Percentiles rank a stretch among this genome's conserved stretches.
These are phyloP conservation scores for Coniferiporia weirii DNA, from an alignment of 1,284 basidiomycete species.

Conservation along the genomic window DNA sequence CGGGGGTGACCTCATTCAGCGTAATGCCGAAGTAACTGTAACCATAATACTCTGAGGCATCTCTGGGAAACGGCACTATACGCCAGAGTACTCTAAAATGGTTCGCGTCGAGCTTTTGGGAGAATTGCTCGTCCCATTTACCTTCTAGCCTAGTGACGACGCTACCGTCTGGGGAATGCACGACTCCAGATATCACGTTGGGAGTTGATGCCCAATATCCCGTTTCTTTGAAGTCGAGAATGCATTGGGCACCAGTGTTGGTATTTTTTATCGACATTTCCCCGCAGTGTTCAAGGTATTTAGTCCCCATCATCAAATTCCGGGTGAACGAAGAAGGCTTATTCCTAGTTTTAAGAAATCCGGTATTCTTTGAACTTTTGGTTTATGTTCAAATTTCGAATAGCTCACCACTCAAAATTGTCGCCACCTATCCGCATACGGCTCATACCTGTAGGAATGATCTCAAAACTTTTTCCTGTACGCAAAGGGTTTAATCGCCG, in stretches of 20 bases:
- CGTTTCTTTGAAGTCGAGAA: constrained; percentile 79
- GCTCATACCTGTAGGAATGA: constrained; percentile 71
- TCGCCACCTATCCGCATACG: constrained; percentile 61
- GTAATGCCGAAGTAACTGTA: constrained; percentile 78
- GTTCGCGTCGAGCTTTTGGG: constrained; percentile 59
- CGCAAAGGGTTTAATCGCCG: constrained; percentile 20
- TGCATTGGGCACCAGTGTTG: constrained; percentile 49
- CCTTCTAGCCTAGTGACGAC: constrained; percentile 62
- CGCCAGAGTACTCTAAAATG: constrained; percentile 76
- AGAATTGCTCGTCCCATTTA: constrained; percentile 78
- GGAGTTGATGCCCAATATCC: constrained; percentile 72
- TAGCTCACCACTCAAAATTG: constrained; percentile 59
- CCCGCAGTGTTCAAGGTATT: constrained; percentile 81
- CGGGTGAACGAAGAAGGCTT: constrained; percentile 86
- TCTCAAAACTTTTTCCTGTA: constrained; percentile 77
- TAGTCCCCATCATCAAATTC: constrained; percentile 85
- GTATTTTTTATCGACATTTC: constrained; percentile 69
- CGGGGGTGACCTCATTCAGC: constrained; percentile 75
- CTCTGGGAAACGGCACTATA: constrained; percentile 66
- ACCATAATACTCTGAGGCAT: constrained; percentile 73
- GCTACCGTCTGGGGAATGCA: constrained; percentile 52
- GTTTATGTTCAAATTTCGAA: neutral
- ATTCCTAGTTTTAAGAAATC: constrained; percentile 42
- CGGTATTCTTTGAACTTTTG: neutral
- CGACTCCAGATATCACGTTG: constrained; percentile 65